These are phyloP conservation scores for Stereocaulon alpinum DNA, from an alignment of 495 filamentous ascomycete genomes.

Conservation along the genomic window DNA sequence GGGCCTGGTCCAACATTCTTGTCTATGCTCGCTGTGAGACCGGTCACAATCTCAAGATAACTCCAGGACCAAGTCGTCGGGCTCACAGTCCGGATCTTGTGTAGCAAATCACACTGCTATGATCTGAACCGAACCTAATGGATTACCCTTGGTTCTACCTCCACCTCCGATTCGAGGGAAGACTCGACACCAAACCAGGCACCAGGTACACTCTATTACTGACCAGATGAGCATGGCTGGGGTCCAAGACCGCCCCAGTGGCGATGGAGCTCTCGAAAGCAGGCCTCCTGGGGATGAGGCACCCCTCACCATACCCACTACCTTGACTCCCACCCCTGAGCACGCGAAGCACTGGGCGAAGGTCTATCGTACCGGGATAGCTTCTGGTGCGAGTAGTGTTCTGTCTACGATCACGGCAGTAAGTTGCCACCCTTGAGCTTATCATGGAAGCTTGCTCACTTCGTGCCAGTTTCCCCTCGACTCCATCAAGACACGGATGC, in stretches of 20 bases:
- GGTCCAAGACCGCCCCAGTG: slow-evolving; percentile 38
- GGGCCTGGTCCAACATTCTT: too few species aligned
- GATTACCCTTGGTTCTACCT: slow-evolving; percentile 47
- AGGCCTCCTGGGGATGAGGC: slow-evolving; percentile 24
- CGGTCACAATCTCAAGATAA: too few species aligned
- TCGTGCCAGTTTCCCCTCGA: slow-evolving; percentile 61
- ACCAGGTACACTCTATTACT: slow-evolving; percentile 33
- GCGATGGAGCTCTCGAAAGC: slow-evolving; percentile 28
- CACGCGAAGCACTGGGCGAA: slow-evolving; percentile 55
- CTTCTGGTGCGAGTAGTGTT: slow-evolving; percentile 62
- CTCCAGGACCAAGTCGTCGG: too few species aligned
- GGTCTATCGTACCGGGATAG: slow-evolving; percentile 67
- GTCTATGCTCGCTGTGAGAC: too few species aligned
- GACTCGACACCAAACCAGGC: slow-evolving; percentile 32
- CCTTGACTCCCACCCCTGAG: slow-evolving; percentile 24
- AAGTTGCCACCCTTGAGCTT: slow-evolving; percentile 19
- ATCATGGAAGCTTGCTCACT: slow-evolving; percentile 13
- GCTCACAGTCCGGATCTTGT: too few species aligned
- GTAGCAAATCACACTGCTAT: slow-evolving; percentile 4
- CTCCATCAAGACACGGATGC: slow-evolving; percentile 79
- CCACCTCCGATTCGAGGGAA: slow-evolving; percentile 50
- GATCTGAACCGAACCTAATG: slow-evolving; percentile 42
- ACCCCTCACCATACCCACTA: slow-evolving; percentile 6
- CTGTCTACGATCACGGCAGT: slow-evolving; percentile 61
- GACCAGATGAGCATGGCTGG: slow-evolving; percentile 24